Percentiles rank a stretch among this genome's conserved stretches.
Conservation (phyloP, 352 stramenopile species). For the Pythium grandisporangium region DNA sequence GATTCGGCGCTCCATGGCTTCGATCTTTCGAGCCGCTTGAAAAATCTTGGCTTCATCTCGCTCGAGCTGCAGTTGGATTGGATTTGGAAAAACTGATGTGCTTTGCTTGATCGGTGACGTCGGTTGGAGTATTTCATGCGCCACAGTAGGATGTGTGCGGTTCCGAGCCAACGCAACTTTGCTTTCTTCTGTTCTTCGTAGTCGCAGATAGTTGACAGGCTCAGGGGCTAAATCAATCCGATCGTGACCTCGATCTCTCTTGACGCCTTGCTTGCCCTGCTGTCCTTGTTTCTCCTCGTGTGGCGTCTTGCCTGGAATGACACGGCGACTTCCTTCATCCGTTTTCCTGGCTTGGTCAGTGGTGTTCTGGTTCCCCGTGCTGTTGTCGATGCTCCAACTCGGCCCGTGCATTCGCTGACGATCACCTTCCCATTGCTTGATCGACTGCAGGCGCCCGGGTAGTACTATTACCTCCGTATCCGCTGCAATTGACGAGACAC, state of each 20-base stretch:
- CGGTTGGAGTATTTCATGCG: slow-evolving; percentile 38
- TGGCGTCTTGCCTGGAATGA: too few species aligned
- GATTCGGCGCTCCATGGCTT: slow-evolving; percentile 3
- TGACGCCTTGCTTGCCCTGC: neutral
- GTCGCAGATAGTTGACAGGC: slow-evolving; percentile 53
- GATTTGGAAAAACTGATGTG: neutral
- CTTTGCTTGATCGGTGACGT: slow-evolving; percentile 1
- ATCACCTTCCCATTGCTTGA: slow-evolving; percentile 4
- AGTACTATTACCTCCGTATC: slow-evolving; percentile 4
- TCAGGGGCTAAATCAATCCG: slow-evolving; percentile 22
- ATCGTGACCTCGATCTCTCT: too few species aligned
- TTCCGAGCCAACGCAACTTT: slow-evolving; percentile 34
- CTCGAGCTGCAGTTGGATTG: neutral
- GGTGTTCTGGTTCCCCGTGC: neutral
- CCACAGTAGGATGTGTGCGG: slow-evolving; percentile 21
- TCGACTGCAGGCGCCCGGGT: slow-evolving; percentile 4
- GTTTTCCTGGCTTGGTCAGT: neutral
- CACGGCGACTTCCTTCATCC: too few species aligned
- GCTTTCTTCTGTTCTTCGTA: slow-evolving; percentile 52
- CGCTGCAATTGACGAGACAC: too few species aligned
- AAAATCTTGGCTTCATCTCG: neutral
- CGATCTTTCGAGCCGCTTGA: slow-evolving; percentile 5
- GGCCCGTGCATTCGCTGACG: slow-evolving; percentile 4
- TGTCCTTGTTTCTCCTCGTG: slow-evolving; percentile 3
- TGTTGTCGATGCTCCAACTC: neutral